phyloP scores from a whole-genome alignment of 768 basidiomycete species.

The Chiua virens region DNA sequence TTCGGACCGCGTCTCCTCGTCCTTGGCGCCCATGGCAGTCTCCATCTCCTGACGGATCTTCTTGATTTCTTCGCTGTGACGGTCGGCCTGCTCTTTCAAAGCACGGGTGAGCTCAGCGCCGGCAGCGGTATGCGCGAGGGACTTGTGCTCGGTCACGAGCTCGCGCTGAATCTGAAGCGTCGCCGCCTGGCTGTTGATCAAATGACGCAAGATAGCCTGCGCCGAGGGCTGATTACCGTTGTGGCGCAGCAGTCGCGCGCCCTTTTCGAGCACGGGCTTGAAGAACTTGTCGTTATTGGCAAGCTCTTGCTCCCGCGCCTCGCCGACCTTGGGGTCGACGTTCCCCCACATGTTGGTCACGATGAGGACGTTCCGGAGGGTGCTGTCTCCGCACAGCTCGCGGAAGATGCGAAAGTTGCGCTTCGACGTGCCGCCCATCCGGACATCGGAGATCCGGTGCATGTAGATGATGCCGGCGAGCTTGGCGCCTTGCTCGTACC shows the following conservation, averaged over 20 bases:
- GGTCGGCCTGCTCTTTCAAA: conserved; percentile 44
- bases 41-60: conserved; percentile 48
- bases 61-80: conserved; percentile 48
- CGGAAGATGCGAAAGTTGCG: conserved; percentile 53
- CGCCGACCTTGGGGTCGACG: conserved; percentile 38
- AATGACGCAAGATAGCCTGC: conserved; percentile 39
- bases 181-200: conserved; percentile 41
- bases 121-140: conserved; percentile 52
- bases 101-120: conserved; percentile 53
- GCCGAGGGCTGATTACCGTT: conserved; percentile 41
- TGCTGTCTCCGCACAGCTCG: conserved; percentile 50
- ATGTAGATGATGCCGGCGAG: conserved; percentile 56
- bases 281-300: conserved; percentile 44
- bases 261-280: conserved; percentile 50
- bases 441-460: conserved; percentile 52
- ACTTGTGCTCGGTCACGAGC: conserved; percentile 48
- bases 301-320: conserved; percentile 48
- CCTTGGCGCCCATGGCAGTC: conserved; percentile 42
- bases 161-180: conserved; percentile 56
- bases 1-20: conserved; percentile 46
- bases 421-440: conserved; percentile 50
- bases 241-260: conserved; percentile 46
- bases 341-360: conserved; percentile 56
- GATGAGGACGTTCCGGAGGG: conserved; percentile 51
- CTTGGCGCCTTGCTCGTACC: conserved; percentile 37